phyloP scores from a whole-genome alignment of 306 rosid species.

The Prunus fruticosa region DNA sequence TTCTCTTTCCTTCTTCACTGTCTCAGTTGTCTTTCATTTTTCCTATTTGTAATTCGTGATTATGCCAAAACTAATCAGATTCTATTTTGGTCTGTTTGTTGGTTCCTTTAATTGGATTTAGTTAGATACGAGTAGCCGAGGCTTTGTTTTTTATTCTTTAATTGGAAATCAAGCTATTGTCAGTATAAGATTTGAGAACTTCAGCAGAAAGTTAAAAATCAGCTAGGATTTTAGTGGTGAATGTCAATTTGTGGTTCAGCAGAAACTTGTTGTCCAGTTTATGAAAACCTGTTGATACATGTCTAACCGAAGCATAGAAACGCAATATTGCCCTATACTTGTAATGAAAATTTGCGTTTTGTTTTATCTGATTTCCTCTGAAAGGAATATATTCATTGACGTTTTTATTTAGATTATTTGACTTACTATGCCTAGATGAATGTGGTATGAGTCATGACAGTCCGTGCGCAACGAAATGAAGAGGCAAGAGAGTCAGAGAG shows the following conservation, averaged over 20 bases:
- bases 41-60: not conserved
- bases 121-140: not conserved
- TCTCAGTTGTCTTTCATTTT: not conserved
- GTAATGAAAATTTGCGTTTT: not conserved
- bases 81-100: not conserved
- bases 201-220: not conserved
- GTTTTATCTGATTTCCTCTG: not conserved
- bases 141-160: not conserved
- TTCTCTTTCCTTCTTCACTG: not conserved
- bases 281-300: not conserved
- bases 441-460: not conserved
- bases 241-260: not conserved
- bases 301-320: not conserved
- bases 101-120: not conserved
- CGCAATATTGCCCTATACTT: not conserved
- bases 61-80: not conserved
- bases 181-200: not conserved
- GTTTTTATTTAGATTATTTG: not conserved
- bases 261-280: not conserved
- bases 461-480: slow-evolving; percentile 24
- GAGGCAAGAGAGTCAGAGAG: slow-evolving; percentile 25
- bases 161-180: not conserved
- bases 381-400: not conserved
- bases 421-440: not conserved
- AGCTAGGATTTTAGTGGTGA: not conserved